These are phyloP conservation scores for Solanum virginianum DNA, from an alignment of 257 asterid genomes.

Conservation along the genomic window DNA sequence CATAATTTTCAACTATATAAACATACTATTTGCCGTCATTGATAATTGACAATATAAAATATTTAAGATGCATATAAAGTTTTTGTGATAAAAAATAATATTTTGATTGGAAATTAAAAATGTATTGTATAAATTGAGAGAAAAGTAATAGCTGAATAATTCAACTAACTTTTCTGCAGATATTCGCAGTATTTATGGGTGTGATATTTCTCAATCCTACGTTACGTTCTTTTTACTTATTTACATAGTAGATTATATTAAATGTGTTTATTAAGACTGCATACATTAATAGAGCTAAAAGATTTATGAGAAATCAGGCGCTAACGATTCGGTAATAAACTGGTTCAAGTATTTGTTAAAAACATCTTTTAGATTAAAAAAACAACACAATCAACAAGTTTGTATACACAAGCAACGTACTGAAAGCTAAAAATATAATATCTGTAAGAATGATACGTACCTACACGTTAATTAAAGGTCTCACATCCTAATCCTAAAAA, in stretches of 20 bases:
- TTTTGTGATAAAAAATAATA: too few species aligned
- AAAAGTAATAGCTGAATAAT: not conserved
- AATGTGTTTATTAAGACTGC: not conserved
- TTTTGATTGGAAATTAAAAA: too few species aligned
- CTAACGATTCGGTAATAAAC: too few species aligned
- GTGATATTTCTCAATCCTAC: not conserved
- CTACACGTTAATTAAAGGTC: too few species aligned
- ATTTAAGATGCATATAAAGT: not conserved
- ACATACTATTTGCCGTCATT: not conserved
- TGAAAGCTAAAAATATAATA: not conserved
- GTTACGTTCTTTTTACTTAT: not conserved
- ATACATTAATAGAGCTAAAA: not conserved
- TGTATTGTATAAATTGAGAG: not conserved
- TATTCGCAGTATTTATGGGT: not conserved
- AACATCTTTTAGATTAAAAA: not conserved
- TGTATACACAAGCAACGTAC: not conserved
- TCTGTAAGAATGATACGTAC: not conserved
- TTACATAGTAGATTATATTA: not conserved
- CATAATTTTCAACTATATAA: not conserved
- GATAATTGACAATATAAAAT: not conserved
- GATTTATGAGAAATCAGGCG: too few species aligned
- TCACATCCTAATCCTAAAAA: too few species aligned
- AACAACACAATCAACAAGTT: not conserved
- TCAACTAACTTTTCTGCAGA: not conserved
- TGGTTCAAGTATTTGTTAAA: not conserved